Conservation (phyloP, 1,139 yeast species). For the Suhomyces bribrorum region DNA sequence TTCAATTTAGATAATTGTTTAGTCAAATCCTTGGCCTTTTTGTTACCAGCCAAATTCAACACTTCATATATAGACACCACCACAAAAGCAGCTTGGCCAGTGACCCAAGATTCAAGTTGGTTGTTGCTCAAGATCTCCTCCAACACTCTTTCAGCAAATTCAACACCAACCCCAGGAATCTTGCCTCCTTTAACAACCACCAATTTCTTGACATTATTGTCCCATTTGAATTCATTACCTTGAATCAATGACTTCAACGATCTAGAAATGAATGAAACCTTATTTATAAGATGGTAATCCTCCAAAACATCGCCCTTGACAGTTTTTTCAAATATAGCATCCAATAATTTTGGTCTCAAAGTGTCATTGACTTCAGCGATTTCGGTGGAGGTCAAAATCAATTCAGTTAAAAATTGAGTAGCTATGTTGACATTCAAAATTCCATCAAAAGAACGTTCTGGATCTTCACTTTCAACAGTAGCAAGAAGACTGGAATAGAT, state of each 20-base stretch:
- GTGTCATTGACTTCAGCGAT: constrained; percentile 45
- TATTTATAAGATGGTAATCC: constrained; percentile 63
- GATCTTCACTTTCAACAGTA: constrained; percentile 31
- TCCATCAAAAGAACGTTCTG: constrained; percentile 27
- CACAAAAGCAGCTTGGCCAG: constrained; percentile 79
- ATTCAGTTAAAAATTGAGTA: constrained; percentile 78
- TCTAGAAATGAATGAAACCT: constrained; percentile 73
- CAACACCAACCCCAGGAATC: constrained; percentile 60
- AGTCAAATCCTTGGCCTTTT: constrained; percentile 46
- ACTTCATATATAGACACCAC: constrained; percentile 69
- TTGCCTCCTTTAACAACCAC: constrained; percentile 40
- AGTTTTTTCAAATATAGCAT: constrained; percentile 52
- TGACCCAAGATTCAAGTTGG: constrained; percentile 66
- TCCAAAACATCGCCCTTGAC: constrained; percentile 74
- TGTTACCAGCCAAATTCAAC: constrained; percentile 33
- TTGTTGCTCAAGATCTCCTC: constrained; percentile 48
- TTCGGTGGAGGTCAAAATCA: constrained; percentile 57
- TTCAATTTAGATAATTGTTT: constrained; percentile 55
- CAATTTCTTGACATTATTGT: constrained; percentile 68
- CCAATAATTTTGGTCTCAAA: constrained; percentile 54
- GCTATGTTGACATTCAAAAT: constrained; percentile 73
- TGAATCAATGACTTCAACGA: constrained; percentile 77
- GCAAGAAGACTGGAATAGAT: constrained; percentile 58
- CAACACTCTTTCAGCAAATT: constrained; percentile 57
- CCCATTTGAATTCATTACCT: constrained; percentile 57